phyloP scores from a whole-genome alignment of 2,329 filamentous ascomycete species.

The Monilinia polystroma region DNA sequence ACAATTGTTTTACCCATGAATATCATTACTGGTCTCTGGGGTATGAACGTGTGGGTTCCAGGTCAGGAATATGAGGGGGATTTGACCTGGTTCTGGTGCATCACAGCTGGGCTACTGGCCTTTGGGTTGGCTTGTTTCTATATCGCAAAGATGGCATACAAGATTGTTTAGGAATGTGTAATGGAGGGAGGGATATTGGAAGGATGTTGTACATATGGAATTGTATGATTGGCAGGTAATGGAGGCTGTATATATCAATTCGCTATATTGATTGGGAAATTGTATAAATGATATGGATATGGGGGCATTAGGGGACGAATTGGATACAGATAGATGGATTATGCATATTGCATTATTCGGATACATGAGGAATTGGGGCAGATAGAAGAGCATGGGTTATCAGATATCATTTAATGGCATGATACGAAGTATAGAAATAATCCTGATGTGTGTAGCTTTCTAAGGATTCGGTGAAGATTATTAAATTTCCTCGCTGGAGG shows the following conservation, averaged over 20 bases:
- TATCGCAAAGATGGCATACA: conserved; percentile 39
- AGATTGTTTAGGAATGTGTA: conserved; percentile 35
- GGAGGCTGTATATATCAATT: conserved; percentile 1
- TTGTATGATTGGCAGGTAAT: background rate
- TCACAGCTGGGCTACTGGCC: conserved; percentile 70
- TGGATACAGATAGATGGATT: conserved; percentile 8
- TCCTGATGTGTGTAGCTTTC: background rate
- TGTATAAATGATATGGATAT: background rate
- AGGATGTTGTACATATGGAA: background rate
- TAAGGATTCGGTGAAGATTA: too few relatives aligned
- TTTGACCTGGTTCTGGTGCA: conserved; percentile 71
- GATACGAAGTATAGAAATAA: background rate
- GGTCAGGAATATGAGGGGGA: conserved; percentile 80
- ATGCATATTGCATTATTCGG: conserved; percentile 1
- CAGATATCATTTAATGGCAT: background rate
- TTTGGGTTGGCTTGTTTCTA: conserved; percentile 76
- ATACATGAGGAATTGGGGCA: background rate
- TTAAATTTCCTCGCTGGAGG: too few relatives aligned
- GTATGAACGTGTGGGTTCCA: conserved; percentile 97
- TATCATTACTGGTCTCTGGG: conserved; percentile 97
- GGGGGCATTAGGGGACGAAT: background rate
- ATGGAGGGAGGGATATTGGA: background rate
- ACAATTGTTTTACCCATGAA: conserved; percentile 99
- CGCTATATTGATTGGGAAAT: background rate
- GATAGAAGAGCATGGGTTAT: background rate